Evolutionary conservation across 2,329 filamentous ascomycete genomes (phyloP).

Genomic region (Aspergillus sp.): DNA sequence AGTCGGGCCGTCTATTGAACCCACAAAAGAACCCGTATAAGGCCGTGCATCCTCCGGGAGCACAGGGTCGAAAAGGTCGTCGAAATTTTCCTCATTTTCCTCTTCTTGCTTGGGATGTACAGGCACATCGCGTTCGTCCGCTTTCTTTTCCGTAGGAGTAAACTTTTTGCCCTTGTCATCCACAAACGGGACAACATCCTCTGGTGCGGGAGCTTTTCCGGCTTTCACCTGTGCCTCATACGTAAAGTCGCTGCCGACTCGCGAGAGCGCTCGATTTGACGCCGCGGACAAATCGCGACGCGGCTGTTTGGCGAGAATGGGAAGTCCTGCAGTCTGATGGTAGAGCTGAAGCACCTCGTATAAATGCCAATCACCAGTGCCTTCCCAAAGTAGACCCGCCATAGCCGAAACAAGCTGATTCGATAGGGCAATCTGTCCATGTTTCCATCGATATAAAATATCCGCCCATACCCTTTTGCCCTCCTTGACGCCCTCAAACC

Average conservation of each 20-base stretch:
- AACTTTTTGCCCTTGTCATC: conserved; percentile 24
- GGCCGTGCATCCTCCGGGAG: conserved; percentile 9
- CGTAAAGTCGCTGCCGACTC: background rate
- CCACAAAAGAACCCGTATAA: background rate
- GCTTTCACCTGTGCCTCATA: background rate
- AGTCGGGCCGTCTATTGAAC: conserved; percentile 12
- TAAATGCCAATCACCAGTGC: conserved; percentile 60
- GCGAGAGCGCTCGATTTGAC: background rate
- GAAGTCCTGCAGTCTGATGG: conserved; percentile 78
- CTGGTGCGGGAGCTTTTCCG: background rate
- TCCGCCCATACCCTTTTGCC: conserved; percentile 79
- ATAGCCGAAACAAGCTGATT: conserved; percentile 78
- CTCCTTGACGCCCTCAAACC: conserved; percentile 56
- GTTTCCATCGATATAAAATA: conserved; percentile 71
- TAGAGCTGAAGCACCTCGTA: conserved; percentile 72
- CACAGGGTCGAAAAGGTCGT: conserved; percentile 39
- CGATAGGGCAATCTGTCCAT: conserved; percentile 70
- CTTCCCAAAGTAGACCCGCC: conserved; percentile 72
- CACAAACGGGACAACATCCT: conserved; percentile 34
- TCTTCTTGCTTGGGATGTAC: conserved; percentile 18
- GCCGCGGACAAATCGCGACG: background rate
- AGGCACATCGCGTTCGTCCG: too few relatives aligned
- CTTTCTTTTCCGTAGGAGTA: background rate
- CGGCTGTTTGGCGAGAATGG: conserved; percentile 39
- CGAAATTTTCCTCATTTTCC: conserved; percentile 27